These are phyloP conservation scores for Kluyveromyces starmeri DNA, from an alignment of 805 yeast genomes.

Conservation along the genomic window DNA sequence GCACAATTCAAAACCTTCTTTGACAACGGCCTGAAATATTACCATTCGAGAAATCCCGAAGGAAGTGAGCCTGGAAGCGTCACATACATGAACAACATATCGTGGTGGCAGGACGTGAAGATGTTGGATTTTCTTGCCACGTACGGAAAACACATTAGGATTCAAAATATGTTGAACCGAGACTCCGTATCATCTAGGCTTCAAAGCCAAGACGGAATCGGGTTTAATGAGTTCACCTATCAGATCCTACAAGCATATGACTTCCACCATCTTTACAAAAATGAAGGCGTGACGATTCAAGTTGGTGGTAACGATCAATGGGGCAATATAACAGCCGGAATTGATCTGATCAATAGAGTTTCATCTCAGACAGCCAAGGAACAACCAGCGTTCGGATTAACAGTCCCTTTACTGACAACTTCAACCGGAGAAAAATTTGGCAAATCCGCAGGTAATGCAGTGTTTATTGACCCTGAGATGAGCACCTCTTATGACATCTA, in stretches of 20 bases:
- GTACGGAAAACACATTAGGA: constrained; percentile 72
- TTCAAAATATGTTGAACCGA: constrained; percentile 79
- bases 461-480: constrained; percentile 66
- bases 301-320: constrained; percentile 97
- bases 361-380: constrained; percentile 22
- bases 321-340: constrained; percentile 96
- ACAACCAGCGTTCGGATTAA: constrained; percentile 54
- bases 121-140: constrained; percentile 70
- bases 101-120: constrained; percentile 79
- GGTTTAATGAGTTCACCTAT: constrained; percentile 90
- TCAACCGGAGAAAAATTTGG: constrained; percentile 91
- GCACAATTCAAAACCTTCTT: constrained; percentile 57
- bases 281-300: constrained; percentile 57
- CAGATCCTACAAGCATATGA: constrained; percentile 92
- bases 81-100: constrained; percentile 50
- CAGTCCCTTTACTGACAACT: constrained; percentile 84
- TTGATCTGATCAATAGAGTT: constrained; percentile 70
- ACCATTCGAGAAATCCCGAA: constrained; percentile 33
- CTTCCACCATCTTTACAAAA: constrained; percentile 67
- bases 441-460: constrained; percentile 94
- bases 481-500: constrained; percentile 77
- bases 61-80: constrained; percentile 31
- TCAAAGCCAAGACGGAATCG: constrained; percentile 63
- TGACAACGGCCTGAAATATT: constrained; percentile 51
- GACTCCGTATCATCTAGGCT: constrained; percentile 79